Conservation (phyloP, 2,329 filamentous ascomycete species). For the Bipolaris bicolor region DNA sequence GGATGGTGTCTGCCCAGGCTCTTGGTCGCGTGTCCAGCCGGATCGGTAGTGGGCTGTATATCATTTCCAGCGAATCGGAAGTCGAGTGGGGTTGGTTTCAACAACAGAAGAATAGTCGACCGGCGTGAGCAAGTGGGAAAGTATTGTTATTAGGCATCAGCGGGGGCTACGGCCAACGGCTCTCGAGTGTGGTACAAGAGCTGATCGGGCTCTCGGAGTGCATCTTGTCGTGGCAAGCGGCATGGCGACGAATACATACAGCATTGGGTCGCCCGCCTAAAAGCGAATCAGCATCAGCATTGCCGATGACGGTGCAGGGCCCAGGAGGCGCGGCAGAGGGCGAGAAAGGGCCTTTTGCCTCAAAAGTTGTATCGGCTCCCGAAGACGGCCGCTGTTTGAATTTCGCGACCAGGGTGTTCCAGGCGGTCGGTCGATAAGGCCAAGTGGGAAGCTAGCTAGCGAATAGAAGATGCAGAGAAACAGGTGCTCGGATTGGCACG, state of each 20-base stretch:
- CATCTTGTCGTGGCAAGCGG: constrained; percentile 41
- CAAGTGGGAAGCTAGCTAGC: constrained; percentile 22
- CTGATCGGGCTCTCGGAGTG: constrained; percentile 31
- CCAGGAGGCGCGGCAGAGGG: constrained; percentile 28
- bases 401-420: constrained; percentile 33
- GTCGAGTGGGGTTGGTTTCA: constrained; percentile 10
- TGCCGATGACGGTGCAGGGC: constrained; percentile 28
- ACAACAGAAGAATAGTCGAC: constrained; percentile 12
- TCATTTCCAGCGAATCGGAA: constrained; percentile 33
- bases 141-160: constrained; percentile 38
- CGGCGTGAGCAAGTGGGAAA: constrained; percentile 28
- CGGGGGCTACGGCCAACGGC: constrained; percentile 36
- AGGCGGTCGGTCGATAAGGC: constrained; percentile 40
- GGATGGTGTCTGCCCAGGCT: constrained; percentile 20
- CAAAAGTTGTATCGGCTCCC: constrained; percentile 32
- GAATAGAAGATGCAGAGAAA: constrained; percentile 23
- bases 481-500: constrained; percentile 13
- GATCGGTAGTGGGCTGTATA: constrained; percentile 24
- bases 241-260: constrained; percentile 38
- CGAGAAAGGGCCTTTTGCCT: constrained; percentile 32
- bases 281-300: constrained; percentile 35
- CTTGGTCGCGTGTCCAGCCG: constrained; percentile 26
- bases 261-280: constrained; percentile 34
- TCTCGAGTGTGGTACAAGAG: constrained; percentile 40
- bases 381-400: constrained; percentile 40